Evolutionary conservation across 2,329 filamentous ascomycete species (phyloP).

Genomic region (Verticillium nonalfalfae): DNA sequence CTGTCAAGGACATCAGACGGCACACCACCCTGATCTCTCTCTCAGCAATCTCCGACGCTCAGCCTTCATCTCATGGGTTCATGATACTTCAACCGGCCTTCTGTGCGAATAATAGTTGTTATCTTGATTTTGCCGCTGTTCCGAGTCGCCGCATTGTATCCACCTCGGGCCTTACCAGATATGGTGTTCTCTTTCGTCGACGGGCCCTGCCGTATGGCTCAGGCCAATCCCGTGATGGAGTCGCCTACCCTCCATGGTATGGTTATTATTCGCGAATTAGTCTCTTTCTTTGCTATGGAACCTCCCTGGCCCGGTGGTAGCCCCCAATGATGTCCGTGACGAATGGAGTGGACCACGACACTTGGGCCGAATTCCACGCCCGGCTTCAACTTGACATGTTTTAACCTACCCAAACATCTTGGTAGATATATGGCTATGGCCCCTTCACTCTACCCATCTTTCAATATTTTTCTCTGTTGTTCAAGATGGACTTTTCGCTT

Average conservation of each 20-base stretch:
- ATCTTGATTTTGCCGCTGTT: neutral
- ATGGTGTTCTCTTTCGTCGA: neutral
- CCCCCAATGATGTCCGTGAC: neutral
- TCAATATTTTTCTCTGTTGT: neutral
- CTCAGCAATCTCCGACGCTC: no score
- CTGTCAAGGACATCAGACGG: no score
- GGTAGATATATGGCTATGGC: neutral
- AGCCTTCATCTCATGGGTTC: no score
- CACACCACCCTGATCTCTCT: no score
- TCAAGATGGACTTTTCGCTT: neutral
- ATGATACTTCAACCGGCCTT: no score
- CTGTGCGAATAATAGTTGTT: no score
- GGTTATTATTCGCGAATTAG: neutral
- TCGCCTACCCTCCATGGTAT: neutral
- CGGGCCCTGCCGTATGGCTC: neutral
- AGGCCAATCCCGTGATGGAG: neutral
- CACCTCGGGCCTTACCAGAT: neutral
- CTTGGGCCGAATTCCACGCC: neutral
- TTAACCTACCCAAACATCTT: neutral
- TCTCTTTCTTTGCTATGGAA: neutral
- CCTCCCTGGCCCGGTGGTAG: neutral
- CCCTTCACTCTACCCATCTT: neutral
- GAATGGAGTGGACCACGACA: neutral
- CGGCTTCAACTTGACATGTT: neutral
- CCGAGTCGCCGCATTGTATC: neutral